A percentile compares a stretch with the other conserved stretches of the same genome.
Evolutionary conservation across 2,329 filamentous ascomycete species (phyloP).

Genomic region (Diaporthe aspalathi): DNA sequence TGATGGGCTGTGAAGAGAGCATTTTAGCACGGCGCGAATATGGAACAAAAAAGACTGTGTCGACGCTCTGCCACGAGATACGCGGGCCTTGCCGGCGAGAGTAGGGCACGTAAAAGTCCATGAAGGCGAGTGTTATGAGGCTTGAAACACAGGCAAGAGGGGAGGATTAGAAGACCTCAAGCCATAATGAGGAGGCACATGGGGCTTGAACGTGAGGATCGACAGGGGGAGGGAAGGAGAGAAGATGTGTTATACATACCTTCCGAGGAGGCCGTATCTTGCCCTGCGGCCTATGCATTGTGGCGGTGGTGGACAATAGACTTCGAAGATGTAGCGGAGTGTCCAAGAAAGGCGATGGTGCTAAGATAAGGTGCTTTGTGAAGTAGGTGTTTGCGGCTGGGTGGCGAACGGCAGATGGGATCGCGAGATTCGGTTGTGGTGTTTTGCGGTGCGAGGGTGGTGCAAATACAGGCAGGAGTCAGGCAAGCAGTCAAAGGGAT

Average conservation of each 20-base stretch:
- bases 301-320: conserved; percentile 1
- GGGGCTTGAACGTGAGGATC: background rate
- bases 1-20: conserved; percentile 43
- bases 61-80: background rate
- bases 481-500: background rate
- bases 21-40: background rate
- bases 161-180: background rate
- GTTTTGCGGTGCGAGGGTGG: background rate
- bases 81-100: background rate
- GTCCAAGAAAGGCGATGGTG: too few species aligned
- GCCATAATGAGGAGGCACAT: too few species aligned
- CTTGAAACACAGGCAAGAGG: background rate
- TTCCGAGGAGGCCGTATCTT: conserved; percentile 37
- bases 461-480: background rate
- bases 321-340: background rate
- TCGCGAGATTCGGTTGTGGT: conserved; percentile 9
- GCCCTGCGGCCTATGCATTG: conserved; percentile 37
- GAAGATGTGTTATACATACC: conserved; percentile 36
- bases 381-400: background rate
- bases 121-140: background rate
- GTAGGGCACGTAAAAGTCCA: background rate
- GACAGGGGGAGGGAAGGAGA: background rate
- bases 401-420: background rate
- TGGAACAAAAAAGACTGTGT: background rate
- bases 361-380: background rate